Evolutionary conservation across 1,284 basidiomycete species (phyloP), one percentile per base, ranked within the genome.

Genomic region (Gymnopus androsaceus): DNA sequence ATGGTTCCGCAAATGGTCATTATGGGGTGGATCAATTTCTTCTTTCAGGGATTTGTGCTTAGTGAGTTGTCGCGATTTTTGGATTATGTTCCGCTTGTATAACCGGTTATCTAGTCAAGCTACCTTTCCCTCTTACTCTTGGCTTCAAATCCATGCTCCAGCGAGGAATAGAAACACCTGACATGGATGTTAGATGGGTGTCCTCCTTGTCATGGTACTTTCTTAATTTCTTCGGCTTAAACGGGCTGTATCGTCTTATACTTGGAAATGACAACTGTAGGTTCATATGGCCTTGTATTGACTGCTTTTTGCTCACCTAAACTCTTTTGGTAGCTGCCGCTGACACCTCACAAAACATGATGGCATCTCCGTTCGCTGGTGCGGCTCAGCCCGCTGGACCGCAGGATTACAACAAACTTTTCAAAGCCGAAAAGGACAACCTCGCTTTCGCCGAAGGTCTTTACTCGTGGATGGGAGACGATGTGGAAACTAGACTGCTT

Each of bases 21-120:
- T 66, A 99, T 99, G 97, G 96, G 95, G 60, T 99, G 97, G 93
- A 97, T 99, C 78, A 98, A 96, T 74, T 95, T 96, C 72, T 99
- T 99, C 85, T 99, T 99, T 77, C 92, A 94, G 62, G 96, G 96
- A 31, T 98, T 99, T 70, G 92, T 99, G 51, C 82, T 98, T 58
- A 97, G 96, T 98, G 71, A 72, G 94, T 86, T 46, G 51, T 40
- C 46, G 50, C 48, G 25, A 9, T 37, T 21, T 56, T 46, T 40
- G 14, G 28, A 53, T 46, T 45, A 34, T 15, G 37, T 34, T 31
- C 12, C 34, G 44, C 14, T 42, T 37, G 19, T 5, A n/a, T 33
- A 46, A 53, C 50, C 49, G 34, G 34, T 54, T 42, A 25, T 57
- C 19, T 15, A 96, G 94, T 98, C 73, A 96, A 95, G 69, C 78